Evolutionary conservation across 2,329 filamentous ascomycete species (phyloP), one percentile per base, ranked within the genome.

Genomic region (Verticillium zaregamsianum): DNA sequence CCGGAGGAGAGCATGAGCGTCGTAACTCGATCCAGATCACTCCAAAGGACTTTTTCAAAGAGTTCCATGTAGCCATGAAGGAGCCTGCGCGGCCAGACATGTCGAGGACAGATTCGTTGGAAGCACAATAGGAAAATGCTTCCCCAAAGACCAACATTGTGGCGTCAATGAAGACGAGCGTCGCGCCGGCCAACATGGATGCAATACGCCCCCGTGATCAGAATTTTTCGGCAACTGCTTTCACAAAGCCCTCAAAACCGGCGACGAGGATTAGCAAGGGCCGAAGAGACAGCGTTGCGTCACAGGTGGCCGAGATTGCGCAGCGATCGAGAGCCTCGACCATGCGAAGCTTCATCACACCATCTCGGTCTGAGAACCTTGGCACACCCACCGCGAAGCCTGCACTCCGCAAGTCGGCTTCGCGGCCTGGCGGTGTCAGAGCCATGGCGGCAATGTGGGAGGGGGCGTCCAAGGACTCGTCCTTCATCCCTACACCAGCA

Each of bases 361-460:
- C 61, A 25, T n/a, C 23, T 11, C 62, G 56, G 40, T 52, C 45
- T 9, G 23, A 55, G 55, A 37, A 14, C 45, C 35, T 37, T 15
- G 37, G 20, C 5, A 9, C 32, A 14, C 32, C 57, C 6, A 37
- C 37, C 4, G 20, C 55, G 11, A 58, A 20, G 15, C 63, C 61
- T 9, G 32, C 49, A 28, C 55, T 57, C 17, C 58, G 55, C 14
- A 66, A 65, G 59, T 70, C 71, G 0, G 60, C 65, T 3, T 68
- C 66, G 25, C 78, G 71, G 25, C 65, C 61, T 62, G 68, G 69
- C 23, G 70, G 73, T 3, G 82, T 84, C 14, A 81, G 73, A 65
- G 80, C 80, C 2, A 83, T 86, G 74, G 78, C 82, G 4, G 82
- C 82, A 39, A 76, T 79, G 68, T 84, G 84, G 68, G 80, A 86